phyloP scores from a whole-genome alignment of 2,329 filamentous ascomycete genomes.

The Aspergillus sp. region DNA sequence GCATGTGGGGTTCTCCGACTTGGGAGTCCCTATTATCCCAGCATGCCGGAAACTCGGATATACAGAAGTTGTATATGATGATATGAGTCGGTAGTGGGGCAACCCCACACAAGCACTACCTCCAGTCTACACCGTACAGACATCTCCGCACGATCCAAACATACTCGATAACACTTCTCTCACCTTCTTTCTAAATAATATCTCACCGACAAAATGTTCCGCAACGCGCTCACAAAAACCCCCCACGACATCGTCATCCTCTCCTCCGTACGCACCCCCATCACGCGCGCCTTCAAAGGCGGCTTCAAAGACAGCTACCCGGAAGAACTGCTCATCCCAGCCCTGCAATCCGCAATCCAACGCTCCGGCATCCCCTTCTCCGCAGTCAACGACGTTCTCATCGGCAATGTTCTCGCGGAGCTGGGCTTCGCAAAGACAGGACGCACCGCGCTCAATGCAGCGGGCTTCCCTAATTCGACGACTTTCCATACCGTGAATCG shows the following conservation, averaged over 20 bases:
- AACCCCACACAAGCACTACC: no score
- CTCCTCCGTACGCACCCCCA: constrained; percentile 79
- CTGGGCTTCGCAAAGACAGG: constrained; percentile 80
- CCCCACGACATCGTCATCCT: constrained; percentile 94
- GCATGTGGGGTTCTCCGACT: no score
- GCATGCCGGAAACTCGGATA: no score
- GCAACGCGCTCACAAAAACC: constrained; percentile 59
- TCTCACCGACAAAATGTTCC: background rate
- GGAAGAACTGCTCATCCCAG: constrained; percentile 27
- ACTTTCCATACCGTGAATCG: constrained; percentile 79
- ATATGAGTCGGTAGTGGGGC: no score
- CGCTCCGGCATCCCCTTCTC: constrained; percentile 66
- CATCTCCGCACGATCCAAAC: no score
- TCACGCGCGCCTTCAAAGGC: constrained; percentile 82
- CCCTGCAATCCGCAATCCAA: constrained; percentile 26
- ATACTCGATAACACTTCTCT: no score
- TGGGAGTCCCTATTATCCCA: no score
- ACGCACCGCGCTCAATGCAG: constrained; percentile 80
- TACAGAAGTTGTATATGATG: no score
- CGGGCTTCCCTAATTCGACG: constrained; percentile 85
- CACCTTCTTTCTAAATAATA: no score
- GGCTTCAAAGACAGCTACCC: constrained; percentile 72
- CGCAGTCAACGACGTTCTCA: constrained; percentile 74
- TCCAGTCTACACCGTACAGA: no score
- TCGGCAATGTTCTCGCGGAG: constrained; percentile 71